Evolutionary conservation across 176 grass and related monocot genomes (phyloP).

Genomic region (Paspalum vaginatum): DNA sequence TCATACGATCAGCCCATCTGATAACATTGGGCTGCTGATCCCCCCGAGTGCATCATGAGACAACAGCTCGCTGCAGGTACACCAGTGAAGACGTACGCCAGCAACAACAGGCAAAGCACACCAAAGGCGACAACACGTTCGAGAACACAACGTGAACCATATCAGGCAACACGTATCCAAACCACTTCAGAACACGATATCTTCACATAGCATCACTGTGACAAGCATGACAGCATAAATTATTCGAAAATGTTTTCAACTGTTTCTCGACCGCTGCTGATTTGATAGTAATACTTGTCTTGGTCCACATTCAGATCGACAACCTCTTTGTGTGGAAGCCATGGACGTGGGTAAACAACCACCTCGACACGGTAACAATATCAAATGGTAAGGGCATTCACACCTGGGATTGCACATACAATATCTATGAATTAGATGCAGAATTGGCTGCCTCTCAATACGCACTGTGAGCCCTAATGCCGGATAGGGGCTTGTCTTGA

Average conservation of each 20-base stretch:
- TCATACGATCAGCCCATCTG: too few relatives aligned
- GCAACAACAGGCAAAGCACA: neutral
- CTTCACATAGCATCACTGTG: neutral
- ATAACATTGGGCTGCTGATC: too few relatives aligned
- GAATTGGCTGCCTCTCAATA: slow-evolving; percentile 5
- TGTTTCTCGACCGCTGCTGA: slow-evolving; percentile 13
- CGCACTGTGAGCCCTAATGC: neutral
- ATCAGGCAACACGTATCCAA: neutral
- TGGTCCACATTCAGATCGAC: slow-evolving; percentile 12
- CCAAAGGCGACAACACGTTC: neutral
- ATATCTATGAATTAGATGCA: slow-evolving; percentile 26
- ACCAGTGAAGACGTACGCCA: neutral
- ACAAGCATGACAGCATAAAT: neutral
- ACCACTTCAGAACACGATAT: neutral
- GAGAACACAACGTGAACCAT: neutral
- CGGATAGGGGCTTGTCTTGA: slow-evolving; percentile 11
- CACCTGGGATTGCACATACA: slow-evolving; percentile 29
- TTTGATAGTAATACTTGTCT: slow-evolving; percentile 37
- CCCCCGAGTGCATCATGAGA: too few relatives aligned
- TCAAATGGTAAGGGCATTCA: slow-evolving; percentile 22
- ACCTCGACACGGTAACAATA: slow-evolving; percentile 40
- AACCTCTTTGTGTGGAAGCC: slow-evolving; percentile 19
- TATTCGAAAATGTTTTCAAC: slow-evolving; percentile 28
- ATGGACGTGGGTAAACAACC: slow-evolving; percentile 1
- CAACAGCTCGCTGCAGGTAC: neutral